These are phyloP conservation scores for Hansenula sp. DNA, from an alignment of 1,139 yeast species.

Conservation along the genomic window DNA sequence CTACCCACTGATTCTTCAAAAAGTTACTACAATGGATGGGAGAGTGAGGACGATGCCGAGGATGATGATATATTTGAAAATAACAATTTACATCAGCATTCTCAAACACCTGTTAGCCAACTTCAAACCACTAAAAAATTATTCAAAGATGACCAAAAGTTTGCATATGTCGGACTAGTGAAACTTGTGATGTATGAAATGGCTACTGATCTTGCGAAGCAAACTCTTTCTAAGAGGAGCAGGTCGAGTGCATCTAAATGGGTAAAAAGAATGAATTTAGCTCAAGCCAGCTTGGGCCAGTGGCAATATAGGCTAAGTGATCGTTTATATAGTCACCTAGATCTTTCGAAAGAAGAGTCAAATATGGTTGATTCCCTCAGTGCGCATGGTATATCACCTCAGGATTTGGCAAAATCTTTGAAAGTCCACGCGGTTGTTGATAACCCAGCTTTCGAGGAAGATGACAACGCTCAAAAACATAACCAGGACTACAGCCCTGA, in stretches of 20 bases:
- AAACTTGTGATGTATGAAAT: constrained; percentile 73
- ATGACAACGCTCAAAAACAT: constrained; percentile 1
- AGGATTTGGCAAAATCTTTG: constrained; percentile 64
- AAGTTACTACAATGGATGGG: constrained; percentile 13
- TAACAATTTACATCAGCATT: constrained; percentile 35
- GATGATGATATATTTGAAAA: constrained; percentile 32
- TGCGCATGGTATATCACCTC: constrained; percentile 74
- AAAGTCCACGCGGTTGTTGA: constrained; percentile 38
- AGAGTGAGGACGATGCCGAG: constrained; percentile 24
- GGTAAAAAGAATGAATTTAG: constrained; percentile 57
- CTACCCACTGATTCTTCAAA: neutral
- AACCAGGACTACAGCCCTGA: too few species aligned
- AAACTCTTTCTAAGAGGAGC: constrained; percentile 49
- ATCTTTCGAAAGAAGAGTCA: constrained; percentile 66
- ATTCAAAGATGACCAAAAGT: constrained; percentile 79
- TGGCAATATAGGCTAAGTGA: constrained; percentile 80
- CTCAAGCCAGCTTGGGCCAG: constrained; percentile 77
- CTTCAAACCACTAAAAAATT: constrained; percentile 76
- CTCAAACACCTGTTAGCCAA: constrained; percentile 47
- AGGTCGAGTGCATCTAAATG: constrained; percentile 36
- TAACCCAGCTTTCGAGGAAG: constrained; percentile 32
- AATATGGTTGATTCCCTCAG: constrained; percentile 86
- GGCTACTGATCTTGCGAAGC: constrained; percentile 72
- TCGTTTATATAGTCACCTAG: constrained; percentile 79
- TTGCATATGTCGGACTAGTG: constrained; percentile 87